These are phyloP conservation scores for Lachnellula cervina DNA, from an alignment of 2,329 filamentous ascomycete genomes.

Conservation along the genomic window DNA sequence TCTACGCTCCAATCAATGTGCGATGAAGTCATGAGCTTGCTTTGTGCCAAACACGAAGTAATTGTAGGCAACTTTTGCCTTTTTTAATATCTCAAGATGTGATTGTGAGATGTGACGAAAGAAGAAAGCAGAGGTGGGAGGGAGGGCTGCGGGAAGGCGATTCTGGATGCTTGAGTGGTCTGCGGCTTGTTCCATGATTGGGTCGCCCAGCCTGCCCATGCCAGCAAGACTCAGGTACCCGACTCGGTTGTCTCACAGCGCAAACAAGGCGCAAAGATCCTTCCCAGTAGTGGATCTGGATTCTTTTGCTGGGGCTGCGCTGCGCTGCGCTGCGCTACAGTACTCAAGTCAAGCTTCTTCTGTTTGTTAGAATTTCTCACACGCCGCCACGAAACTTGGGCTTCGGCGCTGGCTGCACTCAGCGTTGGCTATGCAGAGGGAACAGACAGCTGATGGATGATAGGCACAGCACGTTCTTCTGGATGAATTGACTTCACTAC, in stretches of 20 bases:
- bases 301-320: slow-evolving; percentile 6
- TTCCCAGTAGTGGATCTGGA: neutral
- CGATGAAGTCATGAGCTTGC: slow-evolving; percentile 13
- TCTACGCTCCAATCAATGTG: neutral
- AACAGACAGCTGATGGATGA: neutral
- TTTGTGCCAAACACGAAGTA: neutral
- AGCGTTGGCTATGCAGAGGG: neutral
- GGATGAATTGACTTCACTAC: neutral
- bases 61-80: neutral
- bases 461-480: neutral
- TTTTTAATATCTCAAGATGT: neutral
- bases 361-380: neutral
- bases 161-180: neutral
- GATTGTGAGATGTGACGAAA: slow-evolving; percentile 10
- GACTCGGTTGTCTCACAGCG: slow-evolving; percentile 14
- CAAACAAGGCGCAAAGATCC: neutral
- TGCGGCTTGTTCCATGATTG: neutral
- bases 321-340: neutral
- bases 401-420: neutral
- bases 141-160: slow-evolving; percentile 4
- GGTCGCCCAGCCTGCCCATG: neutral
- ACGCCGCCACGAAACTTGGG: neutral
- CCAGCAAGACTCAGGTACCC: slow-evolving; percentile 20
- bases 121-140: neutral
- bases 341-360: neutral